Evolutionary conservation across 805 yeast genomes (phyloP).

Genomic region (Nakazawaea ernobii): DNA sequence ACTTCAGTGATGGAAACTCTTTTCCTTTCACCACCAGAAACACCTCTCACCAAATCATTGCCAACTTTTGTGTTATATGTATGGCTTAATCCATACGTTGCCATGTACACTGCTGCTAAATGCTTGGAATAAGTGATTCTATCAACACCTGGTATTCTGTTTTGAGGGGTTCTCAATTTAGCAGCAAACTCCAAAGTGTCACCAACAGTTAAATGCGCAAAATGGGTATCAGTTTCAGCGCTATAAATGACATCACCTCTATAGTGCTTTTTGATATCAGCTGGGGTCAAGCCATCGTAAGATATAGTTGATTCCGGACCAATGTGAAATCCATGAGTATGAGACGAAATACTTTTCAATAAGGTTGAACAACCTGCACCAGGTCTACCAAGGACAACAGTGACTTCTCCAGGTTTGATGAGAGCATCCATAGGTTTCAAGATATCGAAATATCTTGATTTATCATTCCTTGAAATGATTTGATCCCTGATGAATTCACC

Average conservation of each 20-base stretch:
- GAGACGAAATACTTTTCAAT: slow-evolving; percentile 51
- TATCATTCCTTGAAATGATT: slow-evolving; percentile 18
- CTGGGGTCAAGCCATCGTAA: slow-evolving; percentile 50
- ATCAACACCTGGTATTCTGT: slow-evolving; percentile 53
- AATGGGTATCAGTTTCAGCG: slow-evolving; percentile 64
- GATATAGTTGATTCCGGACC: slow-evolving; percentile 39
- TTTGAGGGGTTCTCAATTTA: slow-evolving; percentile 53
- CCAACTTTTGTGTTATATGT: slow-evolving; percentile 50
- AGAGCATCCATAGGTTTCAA: slow-evolving; percentile 63
- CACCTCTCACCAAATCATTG: slow-evolving; percentile 57
- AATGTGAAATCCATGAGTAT: slow-evolving; percentile 54
- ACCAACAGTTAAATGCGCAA: slow-evolving; percentile 63
- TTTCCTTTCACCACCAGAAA: slow-evolving; percentile 65
- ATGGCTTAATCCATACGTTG: slow-evolving; percentile 35
- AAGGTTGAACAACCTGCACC: slow-evolving; percentile 78
- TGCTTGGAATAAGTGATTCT: slow-evolving; percentile 51
- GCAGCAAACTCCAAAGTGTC: slow-evolving; percentile 63
- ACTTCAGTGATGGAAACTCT: slow-evolving; percentile 61
- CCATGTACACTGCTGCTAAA: slow-evolving; percentile 47
- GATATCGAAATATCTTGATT: slow-evolving; percentile 38
- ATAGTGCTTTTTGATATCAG: slow-evolving; percentile 44
- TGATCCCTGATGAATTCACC: slow-evolving; percentile 21
- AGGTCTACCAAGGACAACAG: slow-evolving; percentile 74
- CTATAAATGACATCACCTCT: slow-evolving; percentile 69
- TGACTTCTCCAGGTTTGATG: slow-evolving; percentile 56